Percentiles rank a stretch among this genome's conserved stretches.
Conservation (phyloP, 2,329 filamentous ascomycete species). For the Chaetomiaceae sp. region DNA sequence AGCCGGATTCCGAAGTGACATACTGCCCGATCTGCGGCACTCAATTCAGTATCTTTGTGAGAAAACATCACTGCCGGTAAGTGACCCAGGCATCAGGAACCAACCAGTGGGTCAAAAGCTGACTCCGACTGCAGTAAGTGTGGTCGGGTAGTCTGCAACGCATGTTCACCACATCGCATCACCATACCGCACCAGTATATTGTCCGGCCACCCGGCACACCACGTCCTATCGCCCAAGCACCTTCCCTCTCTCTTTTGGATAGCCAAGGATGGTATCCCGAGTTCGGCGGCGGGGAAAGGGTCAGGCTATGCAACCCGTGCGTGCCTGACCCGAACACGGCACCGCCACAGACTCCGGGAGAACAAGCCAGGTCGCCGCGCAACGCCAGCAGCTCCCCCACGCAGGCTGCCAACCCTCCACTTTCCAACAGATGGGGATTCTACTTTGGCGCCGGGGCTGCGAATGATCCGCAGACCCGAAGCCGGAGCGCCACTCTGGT, state of each 20-base stretch:
- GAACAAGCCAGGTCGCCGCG: conserved; percentile 41
- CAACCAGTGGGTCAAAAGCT: not conserved
- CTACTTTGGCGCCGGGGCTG: conserved; percentile 33
- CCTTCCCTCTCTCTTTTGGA: conserved; percentile 37
- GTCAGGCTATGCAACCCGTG: conserved; percentile 59
- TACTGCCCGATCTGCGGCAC: conserved; percentile 79
- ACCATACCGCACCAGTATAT: conserved; percentile 93
- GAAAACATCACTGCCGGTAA: conserved; percentile 88
- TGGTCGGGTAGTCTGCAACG: conserved; percentile 82
- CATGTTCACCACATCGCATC: conserved; percentile 90
- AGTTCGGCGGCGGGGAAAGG: conserved; percentile 50
- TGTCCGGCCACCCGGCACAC: conserved; percentile 63
- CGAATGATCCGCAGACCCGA: conserved; percentile 35
- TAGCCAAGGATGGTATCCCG: conserved; percentile 39
- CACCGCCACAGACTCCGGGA: conserved; percentile 43
- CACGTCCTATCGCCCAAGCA: conserved; percentile 32
- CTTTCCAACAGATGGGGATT: conserved; percentile 30
- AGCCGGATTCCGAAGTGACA: conserved; percentile 77
- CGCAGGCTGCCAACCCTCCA: not conserved
- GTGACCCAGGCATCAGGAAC: conserved; percentile 1
- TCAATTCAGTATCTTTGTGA: conserved; percentile 76
- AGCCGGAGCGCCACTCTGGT: conserved; percentile 50
- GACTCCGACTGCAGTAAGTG: conserved; percentile 60
- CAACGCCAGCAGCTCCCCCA: conserved; percentile 25
- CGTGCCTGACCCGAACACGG: conserved; percentile 56